These are phyloP conservation scores for Rhododendron griersonianum DNA, from an alignment of 148 eudicot genomes.

Conservation along the genomic window DNA sequence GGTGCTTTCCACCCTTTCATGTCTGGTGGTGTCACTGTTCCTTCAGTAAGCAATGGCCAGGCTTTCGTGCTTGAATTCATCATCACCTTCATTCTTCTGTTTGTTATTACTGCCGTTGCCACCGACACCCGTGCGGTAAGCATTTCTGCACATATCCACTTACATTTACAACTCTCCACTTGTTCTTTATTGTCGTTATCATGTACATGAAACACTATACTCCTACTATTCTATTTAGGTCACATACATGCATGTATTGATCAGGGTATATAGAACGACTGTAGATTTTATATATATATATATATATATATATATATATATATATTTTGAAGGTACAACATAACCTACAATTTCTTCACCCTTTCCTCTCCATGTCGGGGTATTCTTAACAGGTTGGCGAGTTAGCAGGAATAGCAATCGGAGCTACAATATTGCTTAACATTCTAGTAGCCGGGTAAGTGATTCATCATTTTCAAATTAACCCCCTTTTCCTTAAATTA, in stretches of 20 bases:
- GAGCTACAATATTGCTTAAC: conserved; percentile 74
- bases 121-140: conserved; percentile 87
- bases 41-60: conserved; percentile 59
- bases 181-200: background rate
- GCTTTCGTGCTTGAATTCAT: conserved; percentile 81
- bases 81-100: conserved; percentile 86
- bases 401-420: conserved; percentile 94
- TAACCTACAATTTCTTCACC: background rate
- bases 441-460: background rate
- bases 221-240: background rate
- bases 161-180: background rate
- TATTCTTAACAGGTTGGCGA: conserved; percentile 71
- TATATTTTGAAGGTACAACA: background rate
- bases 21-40: conserved; percentile 91
- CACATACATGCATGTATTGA: too few relatives aligned
- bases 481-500: too few relatives aligned
- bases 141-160: background rate
- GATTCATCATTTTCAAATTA: background rate
- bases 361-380: background rate
- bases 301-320: too few relatives aligned
- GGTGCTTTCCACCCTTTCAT: conserved; percentile 80
- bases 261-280: too few relatives aligned
- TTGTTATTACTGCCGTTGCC: conserved; percentile 93
- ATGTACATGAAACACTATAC: background rate
- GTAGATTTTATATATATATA: too few relatives aligned